phyloP scores from a whole-genome alignment of 371 early-diverging fungal species.

The Nematocida ausubeli region DNA sequence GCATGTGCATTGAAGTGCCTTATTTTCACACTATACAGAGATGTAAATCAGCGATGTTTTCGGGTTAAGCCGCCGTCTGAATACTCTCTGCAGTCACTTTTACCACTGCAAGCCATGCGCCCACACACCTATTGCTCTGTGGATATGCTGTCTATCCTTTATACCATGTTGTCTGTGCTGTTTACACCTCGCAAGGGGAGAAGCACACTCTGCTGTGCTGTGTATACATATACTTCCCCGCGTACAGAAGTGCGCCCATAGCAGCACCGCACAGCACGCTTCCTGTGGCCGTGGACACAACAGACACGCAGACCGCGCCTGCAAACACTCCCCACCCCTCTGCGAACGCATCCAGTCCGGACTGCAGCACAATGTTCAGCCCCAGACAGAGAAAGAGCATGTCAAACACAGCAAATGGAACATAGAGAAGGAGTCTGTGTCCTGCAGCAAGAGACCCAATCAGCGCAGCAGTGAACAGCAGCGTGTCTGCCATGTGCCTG shows the following conservation, averaged over 20 bases:
- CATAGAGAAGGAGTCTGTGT: slow-evolving; percentile 1
- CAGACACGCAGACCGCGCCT: neutral
- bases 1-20: too few species aligned
- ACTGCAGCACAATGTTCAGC: neutral
- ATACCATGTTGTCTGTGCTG: too few species aligned
- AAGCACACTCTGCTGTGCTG: too few species aligned
- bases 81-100: too few species aligned
- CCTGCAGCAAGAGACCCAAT: neutral
- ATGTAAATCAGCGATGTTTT: too few species aligned
- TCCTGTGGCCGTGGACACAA: neutral
- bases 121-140: too few species aligned
- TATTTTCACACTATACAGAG: too few species aligned
- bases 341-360: neutral
- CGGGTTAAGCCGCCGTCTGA: too few species aligned
- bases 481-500: neutral
- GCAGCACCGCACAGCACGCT: slow-evolving; percentile 15
- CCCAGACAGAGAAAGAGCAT: slow-evolving; percentile 12
- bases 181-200: too few species aligned
- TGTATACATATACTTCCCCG: neutral
- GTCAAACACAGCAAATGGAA: slow-evolving; percentile 29
- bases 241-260: neutral
- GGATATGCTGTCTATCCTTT: too few species aligned
- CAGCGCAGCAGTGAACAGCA: neutral
- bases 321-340: neutral
- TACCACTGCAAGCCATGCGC: too few species aligned